Evolutionary conservation across 1,284 basidiomycete genomes (phyloP).

Genomic region (Ceratobasidium sp.): DNA sequence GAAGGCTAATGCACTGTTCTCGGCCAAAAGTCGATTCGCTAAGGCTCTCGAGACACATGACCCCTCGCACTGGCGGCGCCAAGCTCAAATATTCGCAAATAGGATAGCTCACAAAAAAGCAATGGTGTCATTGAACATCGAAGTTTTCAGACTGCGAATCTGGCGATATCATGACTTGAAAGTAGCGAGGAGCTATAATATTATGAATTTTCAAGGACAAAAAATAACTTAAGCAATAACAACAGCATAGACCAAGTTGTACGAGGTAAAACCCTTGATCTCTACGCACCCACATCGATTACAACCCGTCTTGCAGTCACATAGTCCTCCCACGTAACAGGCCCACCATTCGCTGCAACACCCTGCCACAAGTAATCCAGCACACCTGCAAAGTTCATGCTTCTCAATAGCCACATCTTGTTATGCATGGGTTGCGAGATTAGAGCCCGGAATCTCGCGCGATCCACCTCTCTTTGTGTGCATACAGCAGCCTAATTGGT

Average conservation of each 20-base stretch:
- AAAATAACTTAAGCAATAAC: too few species aligned
- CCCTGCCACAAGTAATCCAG: background rate
- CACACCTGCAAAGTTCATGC: background rate
- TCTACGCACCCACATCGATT: background rate
- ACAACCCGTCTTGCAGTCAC: background rate
- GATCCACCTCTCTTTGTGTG: background rate
- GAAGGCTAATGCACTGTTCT: too few species aligned
- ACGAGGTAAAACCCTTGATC: background rate
- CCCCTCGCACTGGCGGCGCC: too few species aligned
- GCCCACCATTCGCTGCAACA: background rate
- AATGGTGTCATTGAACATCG: too few species aligned
- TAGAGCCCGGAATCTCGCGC: background rate
- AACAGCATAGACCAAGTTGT: background rate
- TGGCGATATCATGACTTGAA: too few species aligned
- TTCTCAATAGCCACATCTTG: background rate
- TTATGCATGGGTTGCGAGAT: background rate
- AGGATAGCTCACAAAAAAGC: too few species aligned
- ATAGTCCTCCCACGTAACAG: slow-evolving; percentile 17
- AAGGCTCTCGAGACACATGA: too few species aligned
- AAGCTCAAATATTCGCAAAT: too few species aligned
- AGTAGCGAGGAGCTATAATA: too few species aligned
- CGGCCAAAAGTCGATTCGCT: too few species aligned
- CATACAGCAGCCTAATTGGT: background rate
- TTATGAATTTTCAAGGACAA: too few species aligned
- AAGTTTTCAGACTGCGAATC: too few species aligned